phyloP scores from a whole-genome alignment of 129 eudicot genomes.

The Pulicaria dysenterica region DNA sequence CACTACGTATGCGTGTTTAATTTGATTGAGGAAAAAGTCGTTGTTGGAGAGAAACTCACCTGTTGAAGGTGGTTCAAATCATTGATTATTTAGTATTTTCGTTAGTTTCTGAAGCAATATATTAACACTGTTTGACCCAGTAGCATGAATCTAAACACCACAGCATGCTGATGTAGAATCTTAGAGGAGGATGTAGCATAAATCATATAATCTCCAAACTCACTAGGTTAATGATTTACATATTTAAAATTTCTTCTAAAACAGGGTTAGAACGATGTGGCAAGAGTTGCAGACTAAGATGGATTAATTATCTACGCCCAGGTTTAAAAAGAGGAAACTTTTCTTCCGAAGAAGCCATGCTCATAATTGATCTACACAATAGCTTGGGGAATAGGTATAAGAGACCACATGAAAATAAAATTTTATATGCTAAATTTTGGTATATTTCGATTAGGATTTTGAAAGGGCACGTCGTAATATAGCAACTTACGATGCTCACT shows the following conservation, averaged over 20 bases:
- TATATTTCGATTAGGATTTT: not conserved
- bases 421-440: not conserved
- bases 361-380: conserved; percentile 57
- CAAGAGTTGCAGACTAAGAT: conserved; percentile 72
- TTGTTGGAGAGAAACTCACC: too few relatives aligned
- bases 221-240: not conserved
- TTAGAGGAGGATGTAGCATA: too few relatives aligned
- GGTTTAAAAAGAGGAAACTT: conserved; percentile 69
- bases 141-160: not conserved
- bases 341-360: conserved; percentile 53
- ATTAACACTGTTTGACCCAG: not conserved
- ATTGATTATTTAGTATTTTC: not conserved
- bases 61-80: not conserved
- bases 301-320: conserved; percentile 76
- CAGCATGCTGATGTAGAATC: too few relatives aligned
- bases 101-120: not conserved
- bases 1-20: too few relatives aligned
- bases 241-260: not conserved
- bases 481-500: too few relatives aligned
- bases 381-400: conserved; percentile 60
- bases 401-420: not conserved
- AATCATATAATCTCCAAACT: not conserved
- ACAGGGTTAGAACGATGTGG: conserved; percentile 76
- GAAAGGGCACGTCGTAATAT: too few relatives aligned
- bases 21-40: too few relatives aligned